Percentiles rank a stretch among this genome's conserved stretches.
Conservation (phyloP, 768 basidiomycete genomes). For the Boletus insuetus region DNA sequence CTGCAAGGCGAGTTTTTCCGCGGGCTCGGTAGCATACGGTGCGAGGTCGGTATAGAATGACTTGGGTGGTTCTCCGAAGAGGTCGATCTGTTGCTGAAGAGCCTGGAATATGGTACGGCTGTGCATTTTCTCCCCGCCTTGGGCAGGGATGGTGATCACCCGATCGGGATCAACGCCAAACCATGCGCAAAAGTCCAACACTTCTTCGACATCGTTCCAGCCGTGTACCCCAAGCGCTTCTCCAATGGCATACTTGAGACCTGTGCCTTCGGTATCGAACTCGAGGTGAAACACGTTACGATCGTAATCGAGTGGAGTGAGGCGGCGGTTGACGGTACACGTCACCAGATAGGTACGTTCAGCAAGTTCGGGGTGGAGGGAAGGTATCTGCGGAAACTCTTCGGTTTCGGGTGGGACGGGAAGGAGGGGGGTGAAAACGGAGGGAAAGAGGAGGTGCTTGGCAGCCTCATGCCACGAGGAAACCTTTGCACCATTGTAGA, state of each 20-base stretch:
- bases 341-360: slow-evolving; percentile 94
- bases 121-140: slow-evolving; percentile 68
- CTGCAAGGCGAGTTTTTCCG: slow-evolving; percentile 76
- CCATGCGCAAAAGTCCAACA: slow-evolving; percentile 86
- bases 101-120: slow-evolving; percentile 94
- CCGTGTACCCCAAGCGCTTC: slow-evolving; percentile 97
- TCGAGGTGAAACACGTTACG: slow-evolving; percentile 99
- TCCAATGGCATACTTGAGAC: slow-evolving; percentile 92
- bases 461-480: slow-evolving; percentile 84
- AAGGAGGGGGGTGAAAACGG: slow-evolving; percentile 61
- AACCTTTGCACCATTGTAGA: slow-evolving; percentile 58
- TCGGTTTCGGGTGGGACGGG: slow-evolving; percentile 34
- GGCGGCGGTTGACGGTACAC: slow-evolving; percentile 88
- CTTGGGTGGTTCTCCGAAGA: slow-evolving; percentile 95
- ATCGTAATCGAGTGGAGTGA: slow-evolving; percentile 94
- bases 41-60: slow-evolving; percentile 91
- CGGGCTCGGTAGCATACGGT: slow-evolving; percentile 61
- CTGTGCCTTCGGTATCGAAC: slow-evolving; percentile 89
- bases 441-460: slow-evolving; percentile 85
- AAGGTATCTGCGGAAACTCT: slow-evolving; percentile 56
- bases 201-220: slow-evolving; percentile 92
- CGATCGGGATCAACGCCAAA: slow-evolving; percentile 82
- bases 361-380: slow-evolving; percentile 79
- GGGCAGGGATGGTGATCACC: slow-evolving; percentile 77
- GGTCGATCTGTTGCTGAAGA: slow-evolving; percentile 93